Base-by-base conservation (phyloP, 345 rosid genomes). In the Dovyalis caffra region DNA sequence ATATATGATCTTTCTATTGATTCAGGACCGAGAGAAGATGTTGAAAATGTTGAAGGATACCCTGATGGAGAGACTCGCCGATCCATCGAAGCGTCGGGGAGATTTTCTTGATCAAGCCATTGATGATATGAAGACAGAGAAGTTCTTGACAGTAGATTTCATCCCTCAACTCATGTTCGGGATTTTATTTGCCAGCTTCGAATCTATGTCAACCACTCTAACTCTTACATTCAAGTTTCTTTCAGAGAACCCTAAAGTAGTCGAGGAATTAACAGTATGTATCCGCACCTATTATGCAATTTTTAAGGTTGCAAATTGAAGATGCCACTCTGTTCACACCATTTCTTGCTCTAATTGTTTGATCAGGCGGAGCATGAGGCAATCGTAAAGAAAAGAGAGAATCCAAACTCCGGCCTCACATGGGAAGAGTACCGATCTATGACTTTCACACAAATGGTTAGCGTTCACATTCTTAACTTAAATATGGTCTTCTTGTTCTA, bases 201-300 rank as follows among this genome's bases (percentile, higher is more conserved):
- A 82, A 8, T 23, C 80, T 0, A 8, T 77, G 21, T 67, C 82
- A 21, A 23, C 62, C 2, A 66, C 72, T 0, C 28, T 76, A 58
- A 64, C 78, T 2, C 23, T 80, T 1, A 71, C 73, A 14, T 61
- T 82, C 49, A 79, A 79, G 77, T 80, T 85, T 31, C 74, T 82
- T 4, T 69, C 23, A 37, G 86, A 85, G n/a, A 60, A 83, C 53
- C 84, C 84, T 58, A 16, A 7, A 31, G 88, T 76, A 26, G 28
- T 80, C 16, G 76, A 83, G 40, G 88, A 78, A 60, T 69, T 85
- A 28, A 77, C 65, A 11, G 85, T 85, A 64, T 5, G 77, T 37
- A 26, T 0, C 18, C 31, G 23, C 10, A 7, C 11, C 5, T 11
- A 7, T 12, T 20, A 16, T 8, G 0, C 35, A 21, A 14, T 4